Conservation (phyloP, 345 rosid genomes). For the Gossypium bickii region DNA sequence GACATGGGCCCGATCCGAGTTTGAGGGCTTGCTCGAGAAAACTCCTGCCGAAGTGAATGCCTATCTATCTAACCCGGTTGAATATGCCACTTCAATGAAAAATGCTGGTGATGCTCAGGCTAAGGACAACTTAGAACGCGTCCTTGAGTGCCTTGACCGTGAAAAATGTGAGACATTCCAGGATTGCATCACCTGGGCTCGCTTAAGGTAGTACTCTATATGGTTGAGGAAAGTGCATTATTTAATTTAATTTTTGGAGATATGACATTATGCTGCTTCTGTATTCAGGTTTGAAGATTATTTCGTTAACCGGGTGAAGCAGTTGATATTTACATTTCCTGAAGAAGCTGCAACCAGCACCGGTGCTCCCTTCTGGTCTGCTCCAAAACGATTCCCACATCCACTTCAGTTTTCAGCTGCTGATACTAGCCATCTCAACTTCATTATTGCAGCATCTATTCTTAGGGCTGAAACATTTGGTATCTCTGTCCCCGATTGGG, state of each 20-base stretch:
- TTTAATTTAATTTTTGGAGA: neutral
- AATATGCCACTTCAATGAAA: neutral
- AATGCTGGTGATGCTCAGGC: conserved; percentile 12
- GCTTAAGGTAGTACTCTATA: neutral
- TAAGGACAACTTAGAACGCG: conserved; percentile 3
- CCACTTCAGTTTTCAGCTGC: conserved; percentile 6
- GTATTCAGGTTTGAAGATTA: conserved; percentile 3
- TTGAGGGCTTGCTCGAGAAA: conserved; percentile 12
- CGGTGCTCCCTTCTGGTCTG: conserved; percentile 11
- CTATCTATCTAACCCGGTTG: neutral
- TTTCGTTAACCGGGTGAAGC: conserved; percentile 5
- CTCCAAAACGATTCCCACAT: conserved; percentile 9
- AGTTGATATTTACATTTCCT: conserved; percentile 1
- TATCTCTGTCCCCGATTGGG: neutral
- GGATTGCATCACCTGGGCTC: conserved; percentile 7
- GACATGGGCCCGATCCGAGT: conserved; percentile 9
- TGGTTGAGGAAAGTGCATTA: neutral
- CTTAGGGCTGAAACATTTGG: neutral
- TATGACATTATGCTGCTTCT: neutral
- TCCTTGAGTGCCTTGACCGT: neutral
- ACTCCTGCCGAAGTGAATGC: conserved; percentile 9
- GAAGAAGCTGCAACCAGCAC: conserved; percentile 11
- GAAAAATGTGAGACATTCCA: conserved; percentile 11
- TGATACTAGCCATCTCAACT: neutral
- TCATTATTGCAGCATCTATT: neutral